Base-by-base conservation (phyloP, 2,329 filamentous ascomycete species). In the Juglanconis juglandina region DNA sequence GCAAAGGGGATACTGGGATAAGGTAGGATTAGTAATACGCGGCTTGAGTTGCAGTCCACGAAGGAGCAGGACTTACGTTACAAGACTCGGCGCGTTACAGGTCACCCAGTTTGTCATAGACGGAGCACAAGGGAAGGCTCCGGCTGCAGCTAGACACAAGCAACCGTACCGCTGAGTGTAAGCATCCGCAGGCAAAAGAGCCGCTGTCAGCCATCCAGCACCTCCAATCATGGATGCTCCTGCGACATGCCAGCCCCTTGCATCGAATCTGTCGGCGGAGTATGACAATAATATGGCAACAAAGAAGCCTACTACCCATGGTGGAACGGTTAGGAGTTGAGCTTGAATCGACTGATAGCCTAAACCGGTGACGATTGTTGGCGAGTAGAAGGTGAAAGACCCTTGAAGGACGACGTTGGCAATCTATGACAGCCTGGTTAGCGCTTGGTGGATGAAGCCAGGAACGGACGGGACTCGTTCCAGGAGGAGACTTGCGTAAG, bases 301-400 rank as follows among this genome's bases (percentile, higher is more conserved):
- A 13, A 62, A 63, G 58, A 69, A 69, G 3, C 67, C 67, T 9
- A 70, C 66, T 17, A 69, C 64, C 69, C 68, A 70, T 46, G 69
- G 69, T 1, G 69, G 68, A 3, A 70, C 67, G 1, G 67, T 68
- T 34, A 70, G 54, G 4, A 70, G 64, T 41, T 70, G 69, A 1
- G 68, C 69, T 34, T 68, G 58, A 5, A 70, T 68, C 2, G 67
- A 70, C 30, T 57, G n/a, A 42, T 69, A 71, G 2, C 69, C 69
- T 1, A 70, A 60, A 0, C 69, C 80, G 3, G 79, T 80, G 8
- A 83, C 79, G 75, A 82, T 82, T 61, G 81, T 70, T 0, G 80
- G 80, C 0, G 80, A 80, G 65, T 77, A 83, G 66, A 81, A 83
- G 30, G 82, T 80, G 64, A 83, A 81, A 1, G 68, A 69, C 2